Percentiles rank a stretch among this genome's conserved stretches.
These are phyloP conservation scores for Dentipellis sp. DNA, from an alignment of 768 basidiomycete genomes.

Conservation along the genomic window DNA sequence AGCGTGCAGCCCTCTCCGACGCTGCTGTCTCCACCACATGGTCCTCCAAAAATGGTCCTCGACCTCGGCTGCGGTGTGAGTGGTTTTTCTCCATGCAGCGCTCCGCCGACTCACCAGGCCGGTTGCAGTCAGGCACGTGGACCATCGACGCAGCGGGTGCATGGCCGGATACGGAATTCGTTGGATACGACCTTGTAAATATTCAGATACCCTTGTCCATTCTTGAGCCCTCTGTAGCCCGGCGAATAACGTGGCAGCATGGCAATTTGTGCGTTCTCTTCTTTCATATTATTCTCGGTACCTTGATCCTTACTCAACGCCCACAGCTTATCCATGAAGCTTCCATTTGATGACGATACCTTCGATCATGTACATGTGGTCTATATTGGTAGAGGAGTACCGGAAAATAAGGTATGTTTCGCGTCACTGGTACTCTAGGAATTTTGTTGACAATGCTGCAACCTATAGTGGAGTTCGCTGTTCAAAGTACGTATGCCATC, in stretches of 20 bases:
- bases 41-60: slow-evolving; percentile 10
- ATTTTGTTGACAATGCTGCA: slow-evolving; percentile 41
- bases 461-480: slow-evolving; percentile 6
- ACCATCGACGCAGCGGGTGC: slow-evolving; percentile 14
- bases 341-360: slow-evolving; percentile 77
- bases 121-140: slow-evolving; percentile 11
- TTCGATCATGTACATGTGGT: slow-evolving; percentile 77
- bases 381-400: slow-evolving; percentile 54
- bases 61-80: slow-evolving; percentile 15
- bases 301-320: background rate
- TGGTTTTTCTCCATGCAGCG: background rate
- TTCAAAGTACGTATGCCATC: background rate
- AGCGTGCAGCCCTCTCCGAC: slow-evolving; percentile 11
- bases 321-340: slow-evolving; percentile 56
- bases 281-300: background rate
- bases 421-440: slow-evolving; percentile 8
- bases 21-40: slow-evolving; percentile 7
- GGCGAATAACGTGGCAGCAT: slow-evolving; percentile 61
- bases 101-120: background rate
- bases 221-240: slow-evolving; percentile 40
- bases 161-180: slow-evolving; percentile 18
- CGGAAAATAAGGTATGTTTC: slow-evolving; percentile 31
- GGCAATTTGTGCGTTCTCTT: slow-evolving; percentile 59
- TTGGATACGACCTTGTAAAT: slow-evolving; percentile 74
- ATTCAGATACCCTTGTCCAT: slow-evolving; percentile 52